Evolutionary conservation across 139 green algal genomes (phyloP).

Genomic region (Chlamydomonas applanata): DNA sequence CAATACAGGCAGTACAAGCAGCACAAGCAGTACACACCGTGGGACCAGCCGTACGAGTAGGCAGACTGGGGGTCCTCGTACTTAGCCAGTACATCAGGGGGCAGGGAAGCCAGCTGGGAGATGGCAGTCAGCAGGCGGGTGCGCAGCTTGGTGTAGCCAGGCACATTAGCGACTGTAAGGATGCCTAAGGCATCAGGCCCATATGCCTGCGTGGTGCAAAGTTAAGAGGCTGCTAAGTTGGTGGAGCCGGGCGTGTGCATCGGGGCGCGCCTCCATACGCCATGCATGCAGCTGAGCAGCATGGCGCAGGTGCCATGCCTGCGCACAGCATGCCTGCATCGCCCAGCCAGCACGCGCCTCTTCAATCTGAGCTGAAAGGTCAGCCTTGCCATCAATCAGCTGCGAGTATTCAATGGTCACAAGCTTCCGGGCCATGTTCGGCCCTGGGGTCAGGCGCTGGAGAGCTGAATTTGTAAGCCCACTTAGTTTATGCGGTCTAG

Average conservation of each 20-base stretch:
- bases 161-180: slow-evolving; percentile 50
- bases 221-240: no score
- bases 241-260: no score
- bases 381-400: neutral
- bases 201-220: slow-evolving; percentile 51
- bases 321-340: no score
- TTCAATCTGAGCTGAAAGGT: neutral
- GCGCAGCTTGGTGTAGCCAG: slow-evolving; percentile 31
- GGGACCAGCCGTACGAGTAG: slow-evolving; percentile 75
- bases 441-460: neutral
- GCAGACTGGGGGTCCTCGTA: slow-evolving; percentile 48
- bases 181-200: slow-evolving; percentile 60
- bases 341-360: no score
- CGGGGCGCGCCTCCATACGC: no score
- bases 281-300: no score
- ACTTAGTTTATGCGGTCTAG: no score
- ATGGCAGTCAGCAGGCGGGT: slow-evolving; percentile 54
- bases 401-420: neutral
- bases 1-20: no score
- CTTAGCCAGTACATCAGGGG: neutral
- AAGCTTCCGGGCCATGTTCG: neutral
- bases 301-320: no score
- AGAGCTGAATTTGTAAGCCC: no score
- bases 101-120: slow-evolving; percentile 32
- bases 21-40: slow-evolving; percentile 34